phyloP scores from a whole-genome alignment of 768 basidiomycete genomes.

The Serendipita sp. region DNA sequence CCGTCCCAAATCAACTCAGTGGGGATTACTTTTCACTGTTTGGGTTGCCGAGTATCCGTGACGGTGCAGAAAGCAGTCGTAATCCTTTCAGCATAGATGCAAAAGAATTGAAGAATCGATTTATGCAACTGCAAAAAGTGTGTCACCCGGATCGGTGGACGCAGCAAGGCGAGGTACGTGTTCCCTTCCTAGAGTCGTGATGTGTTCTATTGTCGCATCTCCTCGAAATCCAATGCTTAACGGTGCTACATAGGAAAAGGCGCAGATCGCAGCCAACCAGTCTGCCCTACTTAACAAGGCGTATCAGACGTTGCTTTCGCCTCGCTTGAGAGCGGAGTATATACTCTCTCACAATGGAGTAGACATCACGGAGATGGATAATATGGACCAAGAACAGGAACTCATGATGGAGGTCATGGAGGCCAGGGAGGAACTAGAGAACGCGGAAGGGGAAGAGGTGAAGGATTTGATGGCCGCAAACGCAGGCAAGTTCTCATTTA shows the following conservation, averaged over 20 bases:
- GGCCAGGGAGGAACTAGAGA: conserved; percentile 59
- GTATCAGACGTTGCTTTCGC: conserved; percentile 58
- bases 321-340: conserved; percentile 65
- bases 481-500: conserved; percentile 28
- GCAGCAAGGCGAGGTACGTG: conserved; percentile 32
- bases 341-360: conserved; percentile 50
- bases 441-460: conserved; percentile 36
- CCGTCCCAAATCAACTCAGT: conserved; percentile 33
- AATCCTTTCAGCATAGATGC: conserved; percentile 62
- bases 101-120: conserved; percentile 42
- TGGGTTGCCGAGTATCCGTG: conserved; percentile 31
- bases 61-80: neutral
- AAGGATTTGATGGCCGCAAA: conserved; percentile 38
- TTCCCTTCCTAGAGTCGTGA: neutral
- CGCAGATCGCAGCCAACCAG: conserved; percentile 43
- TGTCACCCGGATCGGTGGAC: conserved; percentile 85
- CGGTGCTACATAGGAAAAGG: conserved; percentile 16
- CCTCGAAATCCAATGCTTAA: too few species aligned
- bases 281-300: conserved; percentile 73
- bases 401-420: conserved; percentile 71
- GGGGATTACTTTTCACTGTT: conserved; percentile 52
- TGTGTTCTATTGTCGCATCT: conserved; percentile 26
- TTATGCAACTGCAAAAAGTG: conserved; percentile 53
- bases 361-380: conserved; percentile 50
- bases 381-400: conserved; percentile 44